Conservation (phyloP, 805 yeast genomes). For the Kuraishia borneana region DNA sequence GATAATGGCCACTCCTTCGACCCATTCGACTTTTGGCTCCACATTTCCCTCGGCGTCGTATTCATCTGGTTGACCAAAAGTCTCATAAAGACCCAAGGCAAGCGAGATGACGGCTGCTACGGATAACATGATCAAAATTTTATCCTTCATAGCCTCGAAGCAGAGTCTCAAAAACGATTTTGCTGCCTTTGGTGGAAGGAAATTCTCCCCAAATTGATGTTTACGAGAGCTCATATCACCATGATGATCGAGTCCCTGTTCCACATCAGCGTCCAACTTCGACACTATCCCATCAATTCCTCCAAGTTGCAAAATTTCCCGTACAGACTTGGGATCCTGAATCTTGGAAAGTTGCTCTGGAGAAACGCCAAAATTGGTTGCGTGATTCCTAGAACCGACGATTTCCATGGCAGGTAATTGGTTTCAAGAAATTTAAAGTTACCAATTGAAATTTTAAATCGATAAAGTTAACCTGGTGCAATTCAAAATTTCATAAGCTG, state of each 20-base stretch:
- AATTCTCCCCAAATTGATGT: slow-evolving; percentile 55
- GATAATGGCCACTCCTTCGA: slow-evolving; percentile 96
- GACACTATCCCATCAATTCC: slow-evolving; percentile 25
- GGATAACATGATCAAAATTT: slow-evolving; percentile 72
- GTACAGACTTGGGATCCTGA: slow-evolving; percentile 55
- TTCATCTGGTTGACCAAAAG: slow-evolving; percentile 74
- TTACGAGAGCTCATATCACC: slow-evolving; percentile 23
- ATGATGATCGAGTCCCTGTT: slow-evolving; percentile 24
- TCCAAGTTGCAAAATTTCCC: slow-evolving; percentile 28
- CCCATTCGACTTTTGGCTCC: slow-evolving; percentile 87
- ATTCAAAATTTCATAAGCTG: too few species aligned
- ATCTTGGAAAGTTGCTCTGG: slow-evolving; percentile 29
- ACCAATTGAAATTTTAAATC: too few species aligned
- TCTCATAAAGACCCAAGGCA: slow-evolving; percentile 84
- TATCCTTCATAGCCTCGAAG: slow-evolving; percentile 85
- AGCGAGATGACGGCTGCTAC: slow-evolving; percentile 85
- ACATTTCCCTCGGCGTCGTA: slow-evolving; percentile 70
- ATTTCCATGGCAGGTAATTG: too few species aligned
- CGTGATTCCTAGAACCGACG: neutral
- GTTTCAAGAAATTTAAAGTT: too few species aligned
- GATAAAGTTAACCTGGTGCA: too few species aligned
- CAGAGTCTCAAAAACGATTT: slow-evolving; percentile 61
- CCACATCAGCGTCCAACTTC: slow-evolving; percentile 23
- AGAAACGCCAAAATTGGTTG: slow-evolving; percentile 10
- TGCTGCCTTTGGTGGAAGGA: slow-evolving; percentile 58